Evolutionary conservation across 2,329 filamentous ascomycete genomes (phyloP), one percentile per base, ranked within the genome.

Genomic region (Talaromyces verruculosus): DNA sequence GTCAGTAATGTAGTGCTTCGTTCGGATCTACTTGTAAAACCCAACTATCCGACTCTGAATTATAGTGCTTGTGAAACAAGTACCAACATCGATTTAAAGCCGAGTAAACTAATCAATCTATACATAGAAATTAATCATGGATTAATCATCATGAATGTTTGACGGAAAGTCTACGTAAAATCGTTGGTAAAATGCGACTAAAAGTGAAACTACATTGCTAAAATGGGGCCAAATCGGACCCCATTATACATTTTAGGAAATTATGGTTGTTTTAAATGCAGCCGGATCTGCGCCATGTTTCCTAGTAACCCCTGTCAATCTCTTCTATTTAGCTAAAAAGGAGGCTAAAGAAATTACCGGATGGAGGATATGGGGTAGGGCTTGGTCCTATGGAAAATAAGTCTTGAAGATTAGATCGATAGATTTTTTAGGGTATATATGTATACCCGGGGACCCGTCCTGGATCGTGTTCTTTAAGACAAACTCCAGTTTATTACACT

Each of bases 241-340:
- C 57, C 57, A 60, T 60, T 60, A 60, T 60, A 60, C 57, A 39
- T 8, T 60, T 43, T 60, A 43, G 57, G 57, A 43, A 43, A 2
- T 28, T n/a, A n/a, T 1, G 22, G 19, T 22, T 43, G 13, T 13
- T 19, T 43, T 10, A 5, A 10, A 1, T 60, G 37, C 22, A 30
- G 19, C 37, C 8, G 19, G 13, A 30, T 43, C 19, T 59, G 37
- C 13, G 30, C 11, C 33, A n/a, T n/a, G 13, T n/a, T 30, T 15
- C 19, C 49, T 6, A 10, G 5, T 8, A n/a, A 55, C 28, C 30
- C 51, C n/a, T 55, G 51, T 35, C 17, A 35, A 17, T 35, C 15
- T 5, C 30, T 55, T 19, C 10, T 2, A 22, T 33, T 5, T 30
- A 17, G 49, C 25, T 25, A 33, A 33, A 30, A 13, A 19, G 22